phyloP scores from a whole-genome alignment of 768 basidiomycete genomes.

The Leucocoprinus leucothites region DNA sequence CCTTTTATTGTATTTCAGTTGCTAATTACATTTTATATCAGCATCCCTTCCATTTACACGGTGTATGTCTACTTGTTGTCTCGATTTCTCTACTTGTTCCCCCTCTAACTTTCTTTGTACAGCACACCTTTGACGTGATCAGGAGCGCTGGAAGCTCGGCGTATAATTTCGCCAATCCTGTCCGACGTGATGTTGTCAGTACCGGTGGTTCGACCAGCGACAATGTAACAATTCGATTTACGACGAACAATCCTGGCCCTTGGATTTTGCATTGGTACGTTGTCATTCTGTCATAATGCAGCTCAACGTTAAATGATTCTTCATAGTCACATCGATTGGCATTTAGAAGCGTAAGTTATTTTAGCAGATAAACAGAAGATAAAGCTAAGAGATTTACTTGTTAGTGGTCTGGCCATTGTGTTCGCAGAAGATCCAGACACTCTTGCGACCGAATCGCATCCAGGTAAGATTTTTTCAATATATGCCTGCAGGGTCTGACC shows the following conservation, averaged over 20 bases:
- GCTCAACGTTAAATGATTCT: neutral
- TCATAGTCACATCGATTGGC: conserved; percentile 40
- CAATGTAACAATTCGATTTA: conserved; percentile 49
- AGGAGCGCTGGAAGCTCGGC: conserved; percentile 29
- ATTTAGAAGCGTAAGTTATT: conserved; percentile 26
- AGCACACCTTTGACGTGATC: conserved; percentile 44
- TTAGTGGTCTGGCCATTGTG: conserved; percentile 32
- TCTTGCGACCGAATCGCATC: neutral
- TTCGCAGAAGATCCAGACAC: conserved; percentile 26
- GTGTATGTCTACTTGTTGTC: conserved; percentile 27
- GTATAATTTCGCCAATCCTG: conserved; percentile 38
- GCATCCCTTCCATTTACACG: conserved; percentile 50
- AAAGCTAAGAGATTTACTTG: neutral
- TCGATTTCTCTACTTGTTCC: neutral
- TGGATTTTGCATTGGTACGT: conserved; percentile 41
- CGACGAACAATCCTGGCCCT: conserved; percentile 49
- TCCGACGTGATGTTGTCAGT: conserved; percentile 29
- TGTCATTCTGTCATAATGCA: neutral
- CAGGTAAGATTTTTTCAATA: neutral
- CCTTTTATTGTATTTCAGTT: neutral
- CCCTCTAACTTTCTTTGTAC: neutral
- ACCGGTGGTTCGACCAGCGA: conserved; percentile 22
- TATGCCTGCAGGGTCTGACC: neutral
- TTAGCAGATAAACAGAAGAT: neutral
- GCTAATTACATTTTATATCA: conserved; percentile 4